Conservation (phyloP, 495 filamentous ascomycete genomes). For the Neurospora sp. region DNA sequence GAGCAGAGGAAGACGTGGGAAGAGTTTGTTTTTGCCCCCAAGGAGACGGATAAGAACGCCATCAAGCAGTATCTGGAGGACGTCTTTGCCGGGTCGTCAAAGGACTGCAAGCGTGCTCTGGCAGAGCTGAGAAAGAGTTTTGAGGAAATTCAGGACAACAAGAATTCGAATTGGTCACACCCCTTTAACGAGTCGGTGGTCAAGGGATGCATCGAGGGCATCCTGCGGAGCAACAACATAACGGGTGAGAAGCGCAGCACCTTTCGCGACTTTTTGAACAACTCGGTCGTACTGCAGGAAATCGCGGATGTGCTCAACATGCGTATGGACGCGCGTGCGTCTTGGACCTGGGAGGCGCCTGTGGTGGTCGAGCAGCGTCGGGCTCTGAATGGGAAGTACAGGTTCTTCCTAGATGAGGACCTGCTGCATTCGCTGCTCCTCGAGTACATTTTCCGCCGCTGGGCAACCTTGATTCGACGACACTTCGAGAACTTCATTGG, state of each 20-base stretch:
- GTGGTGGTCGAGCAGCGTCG: conserved; percentile 30
- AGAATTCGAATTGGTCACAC: conserved; percentile 3
- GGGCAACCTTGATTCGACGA: conserved; percentile 7
- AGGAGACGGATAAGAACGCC: conserved; percentile 23
- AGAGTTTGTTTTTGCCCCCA: conserved; percentile 28
- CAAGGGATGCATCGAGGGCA: conserved; percentile 32
- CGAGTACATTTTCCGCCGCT: conserved; percentile 46
- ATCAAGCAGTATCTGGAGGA: conserved; percentile 39
- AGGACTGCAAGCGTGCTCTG: conserved; percentile 11
- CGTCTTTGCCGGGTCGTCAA: conserved; percentile 34
- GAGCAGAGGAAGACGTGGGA: conserved; percentile 49
- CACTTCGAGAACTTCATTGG: conserved; percentile 34
- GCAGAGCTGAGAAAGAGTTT: background rate
- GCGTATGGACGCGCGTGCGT: conserved; percentile 45
- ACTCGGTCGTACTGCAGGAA: conserved; percentile 45
- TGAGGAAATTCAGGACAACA: conserved; percentile 7
- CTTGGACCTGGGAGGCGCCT: conserved; percentile 46
- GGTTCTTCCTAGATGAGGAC: conserved; percentile 61
- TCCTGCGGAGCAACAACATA: conserved; percentile 48
- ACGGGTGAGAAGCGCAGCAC: conserved; percentile 48
- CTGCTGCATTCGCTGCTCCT: conserved; percentile 53
- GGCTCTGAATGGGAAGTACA: conserved; percentile 58
- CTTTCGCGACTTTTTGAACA: conserved; percentile 49
- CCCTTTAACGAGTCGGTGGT: conserved; percentile 14
- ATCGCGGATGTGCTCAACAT: conserved; percentile 64